phyloP scores from a whole-genome alignment of 768 basidiomycete genomes.

The Cystofilobasidium capitatum region DNA sequence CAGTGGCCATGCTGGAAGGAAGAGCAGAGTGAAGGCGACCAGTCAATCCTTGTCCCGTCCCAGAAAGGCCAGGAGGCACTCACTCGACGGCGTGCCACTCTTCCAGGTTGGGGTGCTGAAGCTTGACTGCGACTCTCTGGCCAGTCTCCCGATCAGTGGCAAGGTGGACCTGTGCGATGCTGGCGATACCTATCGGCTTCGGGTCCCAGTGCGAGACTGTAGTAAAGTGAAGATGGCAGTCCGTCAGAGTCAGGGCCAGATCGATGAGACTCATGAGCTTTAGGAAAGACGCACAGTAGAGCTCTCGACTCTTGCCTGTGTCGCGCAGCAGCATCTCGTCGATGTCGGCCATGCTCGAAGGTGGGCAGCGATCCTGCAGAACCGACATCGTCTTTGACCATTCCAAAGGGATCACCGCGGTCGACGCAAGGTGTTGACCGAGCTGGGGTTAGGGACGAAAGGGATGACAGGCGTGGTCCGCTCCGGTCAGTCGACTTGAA shows the following conservation, averaged over 20 bases:
- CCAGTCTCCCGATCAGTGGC: slow-evolving; percentile 64
- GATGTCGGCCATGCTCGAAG: slow-evolving; percentile 69
- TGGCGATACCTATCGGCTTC: slow-evolving; percentile 85
- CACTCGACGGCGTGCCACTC: slow-evolving; percentile 89
- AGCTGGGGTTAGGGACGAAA: slow-evolving; percentile 25
- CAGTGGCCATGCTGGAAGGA: slow-evolving; percentile 34
- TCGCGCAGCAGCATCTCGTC: slow-evolving; percentile 68
- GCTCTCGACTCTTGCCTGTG: slow-evolving; percentile 44
- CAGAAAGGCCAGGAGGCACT: slow-evolving; percentile 54
- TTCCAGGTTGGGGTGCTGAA: slow-evolving; percentile 82
- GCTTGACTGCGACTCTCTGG: slow-evolving; percentile 62
- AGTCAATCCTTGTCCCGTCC: slow-evolving; percentile 49
- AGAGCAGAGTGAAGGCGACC: slow-evolving; percentile 9
- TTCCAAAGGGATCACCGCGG: slow-evolving; percentile 51
- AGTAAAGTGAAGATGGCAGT: background rate
- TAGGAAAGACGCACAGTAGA: slow-evolving; percentile 14
- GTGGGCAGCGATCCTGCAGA: slow-evolving; percentile 80
- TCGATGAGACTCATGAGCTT: background rate
- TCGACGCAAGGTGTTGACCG: slow-evolving; percentile 75
- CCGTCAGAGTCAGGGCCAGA: background rate
- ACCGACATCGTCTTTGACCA: slow-evolving; percentile 22
- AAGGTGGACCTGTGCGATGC: slow-evolving; percentile 88
- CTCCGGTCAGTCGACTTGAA: background rate
- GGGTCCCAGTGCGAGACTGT: slow-evolving; percentile 67
- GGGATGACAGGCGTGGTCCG: background rate